Conservation (phyloP, 2,329 filamentous ascomycete species). For the Trichoderma sp. region DNA sequence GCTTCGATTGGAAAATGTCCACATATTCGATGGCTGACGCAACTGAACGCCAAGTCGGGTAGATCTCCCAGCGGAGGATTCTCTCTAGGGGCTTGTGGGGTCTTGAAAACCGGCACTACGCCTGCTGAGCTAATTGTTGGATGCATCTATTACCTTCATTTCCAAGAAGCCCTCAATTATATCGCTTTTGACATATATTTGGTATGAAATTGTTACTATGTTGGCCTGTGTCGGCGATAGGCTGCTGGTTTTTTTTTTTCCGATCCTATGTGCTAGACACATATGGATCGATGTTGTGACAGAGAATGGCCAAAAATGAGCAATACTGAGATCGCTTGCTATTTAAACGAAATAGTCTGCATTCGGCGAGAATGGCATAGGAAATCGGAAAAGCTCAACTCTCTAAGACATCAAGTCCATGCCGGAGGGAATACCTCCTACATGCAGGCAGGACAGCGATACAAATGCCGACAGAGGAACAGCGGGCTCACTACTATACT, state of each 20-base stretch:
- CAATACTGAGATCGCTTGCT: not conserved
- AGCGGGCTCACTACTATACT: not conserved
- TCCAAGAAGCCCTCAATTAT: not conserved
- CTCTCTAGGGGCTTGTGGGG: not conserved
- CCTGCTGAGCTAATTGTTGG: not conserved
- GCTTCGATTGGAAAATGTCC: not conserved
- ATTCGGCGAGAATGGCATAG: not conserved
- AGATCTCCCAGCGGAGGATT: not conserved
- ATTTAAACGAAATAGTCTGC: not conserved
- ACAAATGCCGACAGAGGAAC: not conserved
- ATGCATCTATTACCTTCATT: not conserved
- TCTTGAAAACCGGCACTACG: not conserved
- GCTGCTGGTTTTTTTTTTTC: not conserved
- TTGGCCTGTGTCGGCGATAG: not conserved
- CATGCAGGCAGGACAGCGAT: too few species aligned
- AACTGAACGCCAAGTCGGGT: not conserved
- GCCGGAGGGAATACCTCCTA: not conserved
- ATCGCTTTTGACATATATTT: not conserved
- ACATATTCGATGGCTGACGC: not conserved
- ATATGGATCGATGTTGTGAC: not conserved
- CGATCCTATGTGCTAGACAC: not conserved
- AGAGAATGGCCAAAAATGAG: not conserved
- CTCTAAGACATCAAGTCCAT: not conserved
- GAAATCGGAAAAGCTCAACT: not conserved
- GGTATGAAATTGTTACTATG: not conserved